Evolutionary conservation across 2,329 filamentous ascomycete species (phyloP), one percentile per base, ranked within the genome.

Genomic region (Aspergillus tamarii): DNA sequence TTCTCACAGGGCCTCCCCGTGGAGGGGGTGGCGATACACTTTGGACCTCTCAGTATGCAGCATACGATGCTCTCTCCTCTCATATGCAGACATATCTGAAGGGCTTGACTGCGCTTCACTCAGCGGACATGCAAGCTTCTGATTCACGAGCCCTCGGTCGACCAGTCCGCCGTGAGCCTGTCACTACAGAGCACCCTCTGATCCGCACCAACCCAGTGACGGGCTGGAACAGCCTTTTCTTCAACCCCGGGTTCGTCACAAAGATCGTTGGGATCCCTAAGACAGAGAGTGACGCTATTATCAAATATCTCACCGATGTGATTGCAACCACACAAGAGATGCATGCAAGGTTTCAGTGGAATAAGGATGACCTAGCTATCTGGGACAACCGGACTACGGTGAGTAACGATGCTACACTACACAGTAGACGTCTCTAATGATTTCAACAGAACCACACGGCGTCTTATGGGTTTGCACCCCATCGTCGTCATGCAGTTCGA

Each of bases 261-360:
- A 82, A 83, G 65, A 87, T 87, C 56, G 81, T 86, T n/a, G 86
- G 85, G 2, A 79, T 88, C 2, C 85, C 86, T 3, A 85, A 86
- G 67, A 81, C 80, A 0, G 85, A 87, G 73, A 82, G 79, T 39
- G 83, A 87, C 66, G 76, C 80, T 48, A 84, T 86, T 66, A 80
- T 87, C 64, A 70, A 73, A 3, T 81, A 83, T 54, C 77, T 88
- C 39, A 86, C 85, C 39, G 83, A 86, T 69, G 77, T 87, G 28
- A 81, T 88, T 8, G 76, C 83, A 3, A 85, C 84, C 1, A 87
- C 83, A 8, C 89, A 90, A 48, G 91, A 93, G 74, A 82, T 90
- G 64, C 89, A 92, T 69, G 89, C 86, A 7, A 84, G 90, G 21
- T 87, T 89, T 71, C 83, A 85, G 67, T 90, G 89, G 88, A 81